A percentile compares a stretch with the other conserved stretches of the same genome.
Evolutionary conservation across 2,329 filamentous ascomycete genomes (phyloP).

Genomic region (Elsinoe perseae): DNA sequence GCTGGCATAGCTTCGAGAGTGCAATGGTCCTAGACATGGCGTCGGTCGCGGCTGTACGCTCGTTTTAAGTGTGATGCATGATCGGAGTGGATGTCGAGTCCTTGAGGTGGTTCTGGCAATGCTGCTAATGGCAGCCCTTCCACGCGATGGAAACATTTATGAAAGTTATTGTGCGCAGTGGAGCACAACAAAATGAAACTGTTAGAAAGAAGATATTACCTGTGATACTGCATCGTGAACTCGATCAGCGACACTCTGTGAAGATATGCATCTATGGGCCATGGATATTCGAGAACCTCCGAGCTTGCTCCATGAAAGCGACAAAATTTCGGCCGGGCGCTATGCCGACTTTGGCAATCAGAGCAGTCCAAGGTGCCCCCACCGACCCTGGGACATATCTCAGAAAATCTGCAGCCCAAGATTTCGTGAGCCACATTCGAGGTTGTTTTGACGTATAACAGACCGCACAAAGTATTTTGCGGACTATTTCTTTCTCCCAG

Average conservation of each 20-base stretch:
- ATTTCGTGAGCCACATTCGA: not conserved
- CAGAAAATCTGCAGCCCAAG: not conserved
- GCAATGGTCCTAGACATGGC: not conserved
- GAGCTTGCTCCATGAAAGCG: not conserved
- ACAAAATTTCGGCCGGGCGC: not conserved
- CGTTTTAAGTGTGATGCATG: not conserved
- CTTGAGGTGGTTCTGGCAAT: not conserved
- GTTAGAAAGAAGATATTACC: not conserved
- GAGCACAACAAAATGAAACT: not conserved
- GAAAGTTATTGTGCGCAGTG: not conserved
- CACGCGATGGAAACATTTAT: not conserved
- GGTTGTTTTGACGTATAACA: not conserved
- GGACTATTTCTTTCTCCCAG: not conserved
- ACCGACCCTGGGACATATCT: not conserved
- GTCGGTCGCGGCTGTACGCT: not conserved
- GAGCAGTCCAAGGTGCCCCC: not conserved
- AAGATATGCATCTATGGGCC: not conserved
- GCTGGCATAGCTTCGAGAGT: conserved; percentile 28
- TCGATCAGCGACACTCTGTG: not conserved
- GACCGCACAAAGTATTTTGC: not conserved
- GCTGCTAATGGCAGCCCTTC: not conserved
- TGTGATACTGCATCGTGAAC: not conserved
- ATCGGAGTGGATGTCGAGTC: not conserved
- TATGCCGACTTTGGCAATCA: not conserved
- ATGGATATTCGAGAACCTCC: not conserved